These are phyloP conservation scores for Talaromyces pinophilus DNA, from an alignment of 2,329 filamentous ascomycete species.

Conservation along the genomic window DNA sequence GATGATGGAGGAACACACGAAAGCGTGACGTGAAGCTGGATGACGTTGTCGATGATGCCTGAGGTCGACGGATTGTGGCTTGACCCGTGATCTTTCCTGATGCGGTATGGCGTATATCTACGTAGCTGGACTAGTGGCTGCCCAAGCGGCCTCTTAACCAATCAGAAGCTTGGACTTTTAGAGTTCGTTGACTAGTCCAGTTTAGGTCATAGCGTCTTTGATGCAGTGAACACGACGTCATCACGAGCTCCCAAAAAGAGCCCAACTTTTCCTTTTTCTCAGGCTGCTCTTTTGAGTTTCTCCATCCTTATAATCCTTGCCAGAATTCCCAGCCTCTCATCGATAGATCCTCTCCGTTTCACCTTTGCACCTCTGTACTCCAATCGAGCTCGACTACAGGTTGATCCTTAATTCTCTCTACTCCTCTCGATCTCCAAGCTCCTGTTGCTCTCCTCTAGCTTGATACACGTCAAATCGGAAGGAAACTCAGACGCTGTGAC, in stretches of 20 bases:
- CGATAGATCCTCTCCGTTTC: background rate
- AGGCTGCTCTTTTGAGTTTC: background rate
- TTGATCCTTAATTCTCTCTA: background rate
- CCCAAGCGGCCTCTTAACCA: background rate
- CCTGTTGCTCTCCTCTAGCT: background rate
- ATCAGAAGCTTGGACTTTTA: background rate
- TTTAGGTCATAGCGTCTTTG: background rate
- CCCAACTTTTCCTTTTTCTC: conserved; percentile 3
- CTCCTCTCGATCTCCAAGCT: background rate
- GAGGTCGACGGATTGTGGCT: background rate
- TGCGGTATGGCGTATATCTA: background rate
- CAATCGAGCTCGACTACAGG: background rate
- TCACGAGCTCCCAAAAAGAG: conserved; percentile 4
- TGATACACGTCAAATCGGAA: background rate
- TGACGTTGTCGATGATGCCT: conserved; percentile 20
- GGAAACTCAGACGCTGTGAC: background rate
- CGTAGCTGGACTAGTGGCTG: background rate
- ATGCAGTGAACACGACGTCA: conserved; percentile 18
- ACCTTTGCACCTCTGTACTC: background rate
- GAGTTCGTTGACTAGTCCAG: background rate
- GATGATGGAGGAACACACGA: background rate
- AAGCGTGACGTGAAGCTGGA: conserved; percentile 16
- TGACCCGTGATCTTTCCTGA: background rate
- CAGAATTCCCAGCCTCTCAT: background rate
- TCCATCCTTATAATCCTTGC: background rate